Base-by-base conservation (phyloP, 176 grass and related monocot genomes). In the barley (Hordeum vulgare) region DNA sequence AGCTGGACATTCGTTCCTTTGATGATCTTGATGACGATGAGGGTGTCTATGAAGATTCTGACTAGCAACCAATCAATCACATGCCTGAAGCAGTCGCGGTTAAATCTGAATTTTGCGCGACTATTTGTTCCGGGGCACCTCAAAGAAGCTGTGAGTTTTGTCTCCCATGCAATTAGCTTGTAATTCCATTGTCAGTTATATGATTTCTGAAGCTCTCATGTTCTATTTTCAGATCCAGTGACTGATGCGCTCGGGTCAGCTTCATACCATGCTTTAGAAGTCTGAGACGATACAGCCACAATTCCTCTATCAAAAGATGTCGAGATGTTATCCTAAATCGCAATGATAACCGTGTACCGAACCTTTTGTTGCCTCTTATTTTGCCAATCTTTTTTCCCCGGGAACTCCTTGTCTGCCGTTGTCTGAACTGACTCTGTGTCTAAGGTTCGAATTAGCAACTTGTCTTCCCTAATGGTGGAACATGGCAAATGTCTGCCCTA, bases 21-120 rank as follows among this genome's bases (percentile, higher is more conserved):
- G 92, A 94, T 83, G 92, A 94, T 78, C 82, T 94, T 65, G 91
- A 90, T 65, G 92, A 91, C 70, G 92, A 94, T 1, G 92, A 83
- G 61, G 89, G 87, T 33, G 57, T 87, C 26, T 89, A 91, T 25
- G 89, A 89, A 56, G 92, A 94, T 72, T 89, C 86, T 36, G 89
- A 91, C 36, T 94, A 91, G 81, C 23, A 80, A 78, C 81, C 54
- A 23, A 64, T 49, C 56, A 11, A 60, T 42, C 24, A 69, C 39
- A 76, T 77, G 53, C 31, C 7, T 63, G 67, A 33, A 57, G 64
- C 80, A 24, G 62, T 75, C 34, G 61, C 39, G 23, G 29, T 57
- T 41, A 29, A 49, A 60, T 78, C 42, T 36, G 75, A 66, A 82
- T 65, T 89, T 76, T 58, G 36, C 27, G 63, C 3, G 26, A 47